A percentile compares a stretch with the other conserved stretches of the same genome.
phyloP scores from a whole-genome alignment of 495 filamentous ascomycete genomes.

The Penicillium nucicola region DNA sequence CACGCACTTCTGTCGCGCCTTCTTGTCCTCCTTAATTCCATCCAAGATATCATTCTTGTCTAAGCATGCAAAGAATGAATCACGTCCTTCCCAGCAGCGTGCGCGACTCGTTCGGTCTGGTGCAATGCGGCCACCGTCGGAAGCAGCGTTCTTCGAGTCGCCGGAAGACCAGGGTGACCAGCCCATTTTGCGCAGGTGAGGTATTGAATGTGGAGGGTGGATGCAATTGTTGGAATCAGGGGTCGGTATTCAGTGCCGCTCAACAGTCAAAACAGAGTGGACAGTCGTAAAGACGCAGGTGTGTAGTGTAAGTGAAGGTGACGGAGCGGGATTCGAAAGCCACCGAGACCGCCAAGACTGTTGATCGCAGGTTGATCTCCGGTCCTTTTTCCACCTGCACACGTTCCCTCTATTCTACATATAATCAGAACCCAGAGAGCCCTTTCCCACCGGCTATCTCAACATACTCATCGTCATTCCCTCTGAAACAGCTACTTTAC shows the following conservation, averaged over 20 bases:
- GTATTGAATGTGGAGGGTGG: not conserved
- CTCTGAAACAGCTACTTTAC: not conserved
- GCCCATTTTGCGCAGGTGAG: constrained; percentile 36
- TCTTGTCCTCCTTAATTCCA: constrained; percentile 68
- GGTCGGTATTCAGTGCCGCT: no score
- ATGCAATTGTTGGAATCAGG: no score
- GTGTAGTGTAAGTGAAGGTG: no score
- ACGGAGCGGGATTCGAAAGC: no score
- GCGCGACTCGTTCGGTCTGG: constrained; percentile 75
- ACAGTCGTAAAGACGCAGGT: no score
- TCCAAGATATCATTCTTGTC: constrained; percentile 81
- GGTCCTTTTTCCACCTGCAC: constrained; percentile 4
- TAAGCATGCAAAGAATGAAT: constrained; percentile 81
- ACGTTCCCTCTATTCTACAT: not conserved
- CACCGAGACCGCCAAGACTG: constrained; percentile 22
- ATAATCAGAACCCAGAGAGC: not conserved
- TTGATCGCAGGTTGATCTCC: constrained; percentile 16
- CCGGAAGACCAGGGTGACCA: constrained; percentile 44
- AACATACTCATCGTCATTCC: not conserved
- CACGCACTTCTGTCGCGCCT: constrained; percentile 63
- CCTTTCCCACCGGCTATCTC: no score
- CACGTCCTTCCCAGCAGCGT: constrained; percentile 82
- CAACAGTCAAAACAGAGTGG: no score
- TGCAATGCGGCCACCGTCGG: constrained; percentile 63
- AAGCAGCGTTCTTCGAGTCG: constrained; percentile 37